Percentiles rank a stretch among this genome's conserved stretches.
Evolutionary conservation across 805 yeast species (phyloP).

Genomic region (Saccharomycopsis fibuligera): DNA sequence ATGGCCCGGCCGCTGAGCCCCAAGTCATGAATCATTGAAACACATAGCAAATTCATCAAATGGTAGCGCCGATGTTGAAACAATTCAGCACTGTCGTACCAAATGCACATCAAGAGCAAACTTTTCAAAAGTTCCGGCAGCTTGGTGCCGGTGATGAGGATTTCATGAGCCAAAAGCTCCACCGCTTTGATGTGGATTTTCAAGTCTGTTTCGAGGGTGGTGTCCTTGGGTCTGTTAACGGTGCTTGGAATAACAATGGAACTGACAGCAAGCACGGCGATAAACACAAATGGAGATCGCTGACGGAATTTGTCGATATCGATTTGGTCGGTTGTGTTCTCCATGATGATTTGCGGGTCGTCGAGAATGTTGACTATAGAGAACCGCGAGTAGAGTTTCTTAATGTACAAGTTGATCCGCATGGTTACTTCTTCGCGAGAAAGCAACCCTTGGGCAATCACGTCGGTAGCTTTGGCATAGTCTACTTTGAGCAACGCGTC

Average conservation of each 20-base stretch:
- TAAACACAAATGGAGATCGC: conserved; percentile 54
- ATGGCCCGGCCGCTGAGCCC: conserved; percentile 57
- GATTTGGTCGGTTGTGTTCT: conserved; percentile 26
- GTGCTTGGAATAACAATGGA: conserved; percentile 35
- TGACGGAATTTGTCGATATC: conserved; percentile 41
- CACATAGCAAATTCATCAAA: conserved; percentile 56
- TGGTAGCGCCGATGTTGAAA: conserved; percentile 76
- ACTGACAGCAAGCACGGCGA: conserved; percentile 57
- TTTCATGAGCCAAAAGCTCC: conserved; percentile 47
- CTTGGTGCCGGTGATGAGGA: conserved; percentile 65
- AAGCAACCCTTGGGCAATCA: conserved; percentile 52
- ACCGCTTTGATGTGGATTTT: conserved; percentile 48
- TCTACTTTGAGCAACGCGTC: conserved; percentile 13
- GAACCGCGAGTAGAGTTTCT: conserved; percentile 38
- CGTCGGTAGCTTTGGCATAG: conserved; percentile 33
- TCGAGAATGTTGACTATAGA: conserved; percentile 49
- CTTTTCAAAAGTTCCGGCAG: conserved; percentile 60
- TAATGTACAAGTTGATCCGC: conserved; percentile 46
- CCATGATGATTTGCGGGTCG: background rate
- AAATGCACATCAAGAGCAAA: conserved; percentile 53
- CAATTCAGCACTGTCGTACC: conserved; percentile 83
- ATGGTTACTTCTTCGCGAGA: conserved; percentile 51
- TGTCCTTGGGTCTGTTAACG: conserved; percentile 17
- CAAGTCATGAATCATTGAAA: conserved; percentile 65
- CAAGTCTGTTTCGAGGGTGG: conserved; percentile 37